Evolutionary conservation across 2,329 filamentous ascomycete species (phyloP), one percentile per base, ranked within the genome.

Genomic region (Hymenotorrendiella dingleyae): DNA sequence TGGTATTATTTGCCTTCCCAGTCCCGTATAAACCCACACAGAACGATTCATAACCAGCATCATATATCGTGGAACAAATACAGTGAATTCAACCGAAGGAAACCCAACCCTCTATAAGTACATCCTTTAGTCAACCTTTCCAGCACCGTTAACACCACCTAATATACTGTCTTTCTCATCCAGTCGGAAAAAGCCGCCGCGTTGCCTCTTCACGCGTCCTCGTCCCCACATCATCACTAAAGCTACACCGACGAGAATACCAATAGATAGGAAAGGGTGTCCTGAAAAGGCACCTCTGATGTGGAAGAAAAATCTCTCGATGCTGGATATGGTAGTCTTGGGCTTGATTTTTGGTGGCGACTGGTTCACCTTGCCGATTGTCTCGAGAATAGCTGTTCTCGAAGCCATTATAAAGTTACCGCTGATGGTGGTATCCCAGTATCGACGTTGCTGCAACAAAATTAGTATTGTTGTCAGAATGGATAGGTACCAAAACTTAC

Each of bases 371-470:
- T 73, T 69, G 24, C 68, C 69, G 33, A 76, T 67, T 6, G 60
- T 62, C 43, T 63, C 61, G 10, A 62, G 53, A 17, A 63, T 63
- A 4, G 61, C 62, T 0, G 60, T 62, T 49, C 93, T 84, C 20
- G 85, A 93, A 41, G 90, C 84, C 54, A 90, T 82, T 60, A 98
- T 97, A 49, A 84, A 78, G 64, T 93, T 91, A 53, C 90, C 91
- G 3, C 87, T 93, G 48, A 84, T 82, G 35, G 90, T 95, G 23
- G 75, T 80, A 61, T 98, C 93, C 93, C 93, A 98, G 69, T 94
- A 98, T 52, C 85, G 82, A 56, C 86, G 89, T 68, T 87, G 89
- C 87, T 94, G 58, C 46, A 21, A 37, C 38, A 40, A n/a, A n/a
- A 59, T 73, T 54, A 73, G 65, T 58, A 17, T 49, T 48, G 4